Conservation (phyloP, 2,329 filamentous ascomycete genomes). For the Sporothrix phasma region DNA sequence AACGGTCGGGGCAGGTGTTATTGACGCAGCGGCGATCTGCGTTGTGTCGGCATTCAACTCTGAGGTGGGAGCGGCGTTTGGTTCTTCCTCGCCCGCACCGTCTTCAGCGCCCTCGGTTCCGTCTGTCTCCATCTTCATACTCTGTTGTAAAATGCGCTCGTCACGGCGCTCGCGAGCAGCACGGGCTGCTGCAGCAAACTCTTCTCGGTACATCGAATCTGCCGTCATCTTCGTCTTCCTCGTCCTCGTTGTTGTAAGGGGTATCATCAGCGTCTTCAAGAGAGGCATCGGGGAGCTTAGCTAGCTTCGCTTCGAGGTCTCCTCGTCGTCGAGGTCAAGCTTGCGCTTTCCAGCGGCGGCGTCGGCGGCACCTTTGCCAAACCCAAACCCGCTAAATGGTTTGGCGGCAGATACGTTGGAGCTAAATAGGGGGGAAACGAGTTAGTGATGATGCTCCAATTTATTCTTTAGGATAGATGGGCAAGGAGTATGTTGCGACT, state of each 20-base stretch:
- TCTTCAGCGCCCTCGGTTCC: not conserved
- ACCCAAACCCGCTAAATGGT: slow-evolving; percentile 72
- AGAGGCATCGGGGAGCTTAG: slow-evolving; percentile 73
- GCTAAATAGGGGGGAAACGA: not conserved
- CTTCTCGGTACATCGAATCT: slow-evolving; percentile 80
- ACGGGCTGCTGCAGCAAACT: slow-evolving; percentile 73
- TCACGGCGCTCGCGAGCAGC: slow-evolving; percentile 79
- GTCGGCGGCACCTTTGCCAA: slow-evolving; percentile 56
- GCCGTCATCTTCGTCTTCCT: slow-evolving; percentile 62
- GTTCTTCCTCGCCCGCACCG: slow-evolving; percentile 11
- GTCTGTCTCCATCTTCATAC: slow-evolving; percentile 38
- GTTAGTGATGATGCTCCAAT: not conserved
- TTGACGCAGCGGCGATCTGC: slow-evolving; percentile 14
- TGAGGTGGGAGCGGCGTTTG: slow-evolving; percentile 15
- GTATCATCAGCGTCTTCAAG: slow-evolving; percentile 52
- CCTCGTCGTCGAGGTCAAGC: slow-evolving; percentile 79
- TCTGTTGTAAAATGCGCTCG: slow-evolving; percentile 47
- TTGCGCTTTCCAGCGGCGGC: slow-evolving; percentile 56
- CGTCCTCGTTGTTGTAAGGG: slow-evolving; percentile 50
- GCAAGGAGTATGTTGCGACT: not conserved
- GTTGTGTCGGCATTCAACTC: slow-evolving; percentile 14
- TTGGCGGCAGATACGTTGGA: slow-evolving; percentile 34
- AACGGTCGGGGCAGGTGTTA: slow-evolving; percentile 14
- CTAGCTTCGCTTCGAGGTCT: slow-evolving; percentile 74
- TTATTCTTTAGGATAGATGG: slow-evolving; percentile 14